Conservation (phyloP, 2,329 filamentous ascomycete genomes). For the Xylariaceae sp. region DNA sequence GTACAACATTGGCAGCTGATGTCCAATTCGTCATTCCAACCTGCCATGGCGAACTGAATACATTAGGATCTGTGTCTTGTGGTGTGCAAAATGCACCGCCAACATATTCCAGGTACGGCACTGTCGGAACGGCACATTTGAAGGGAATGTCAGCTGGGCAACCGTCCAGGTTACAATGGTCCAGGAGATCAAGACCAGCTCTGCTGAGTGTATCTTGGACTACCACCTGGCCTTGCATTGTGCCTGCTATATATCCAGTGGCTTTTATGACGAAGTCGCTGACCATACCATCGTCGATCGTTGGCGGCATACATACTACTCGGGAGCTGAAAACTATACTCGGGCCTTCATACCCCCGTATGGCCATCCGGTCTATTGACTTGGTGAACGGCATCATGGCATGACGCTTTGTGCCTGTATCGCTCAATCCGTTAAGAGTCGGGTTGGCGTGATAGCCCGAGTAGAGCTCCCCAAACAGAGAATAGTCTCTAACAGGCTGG, state of each 20-base stretch:
- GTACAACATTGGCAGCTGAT: too few species aligned
- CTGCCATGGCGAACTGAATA: too few species aligned
- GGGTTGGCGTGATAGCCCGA: slow-evolving; percentile 1
- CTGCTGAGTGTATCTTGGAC: not conserved
- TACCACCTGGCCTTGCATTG: not conserved
- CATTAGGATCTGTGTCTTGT: too few species aligned
- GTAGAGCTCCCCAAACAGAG: slow-evolving; percentile 3
- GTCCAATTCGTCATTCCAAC: too few species aligned
- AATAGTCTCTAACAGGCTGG: too few species aligned
- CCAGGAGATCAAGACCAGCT: not conserved
- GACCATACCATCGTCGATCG: not conserved
- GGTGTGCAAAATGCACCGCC: too few species aligned
- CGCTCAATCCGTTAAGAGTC: slow-evolving; percentile 2
- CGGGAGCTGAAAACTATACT: slow-evolving; percentile 2
- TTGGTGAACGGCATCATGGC: not conserved
- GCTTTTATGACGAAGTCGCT: not conserved
- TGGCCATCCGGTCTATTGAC: not conserved
- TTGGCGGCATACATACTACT: slow-evolving; percentile 5
- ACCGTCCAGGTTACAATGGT: not conserved
- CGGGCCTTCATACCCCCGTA: slow-evolving; percentile 3
- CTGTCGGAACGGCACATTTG: not conserved
- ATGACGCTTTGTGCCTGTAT: slow-evolving; percentile 2
- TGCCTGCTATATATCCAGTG: not conserved
- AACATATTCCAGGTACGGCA: too few species aligned
- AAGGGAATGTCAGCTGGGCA: not conserved